Conservation (phyloP, 2,329 filamentous ascomycete species). For the Chrysoporthe deuterocubensis region DNA sequence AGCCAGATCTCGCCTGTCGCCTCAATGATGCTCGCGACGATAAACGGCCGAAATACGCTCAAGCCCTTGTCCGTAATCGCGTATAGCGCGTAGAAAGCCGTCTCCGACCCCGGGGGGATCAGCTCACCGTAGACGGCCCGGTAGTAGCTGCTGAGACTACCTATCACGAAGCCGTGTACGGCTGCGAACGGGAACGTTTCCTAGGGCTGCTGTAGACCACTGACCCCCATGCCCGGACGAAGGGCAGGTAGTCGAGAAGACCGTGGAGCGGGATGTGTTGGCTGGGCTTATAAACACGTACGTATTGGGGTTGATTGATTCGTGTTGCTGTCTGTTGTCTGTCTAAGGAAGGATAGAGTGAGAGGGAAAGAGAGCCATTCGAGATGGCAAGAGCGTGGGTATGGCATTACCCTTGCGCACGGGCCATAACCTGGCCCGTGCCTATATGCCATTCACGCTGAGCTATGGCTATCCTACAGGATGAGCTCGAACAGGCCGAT, state of each 20-base stretch:
- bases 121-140: conserved; percentile 90
- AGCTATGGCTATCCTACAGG: too few species aligned
- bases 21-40: conserved; percentile 93
- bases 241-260: conserved; percentile 82
- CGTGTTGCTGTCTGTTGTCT: too few species aligned
- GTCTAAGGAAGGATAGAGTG: too few species aligned
- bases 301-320: too few species aligned
- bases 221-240: conserved; percentile 72
- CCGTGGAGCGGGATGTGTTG: conserved; percentile 93
- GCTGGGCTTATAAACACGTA: too few species aligned
- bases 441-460: too few species aligned
- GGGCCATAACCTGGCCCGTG: too few species aligned
- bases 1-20: conserved; percentile 77
- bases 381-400: too few species aligned
- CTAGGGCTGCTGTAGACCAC: conserved; percentile 91
- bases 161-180: conserved; percentile 90
- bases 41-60: conserved; percentile 89
- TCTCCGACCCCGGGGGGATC: conserved; percentile 91
- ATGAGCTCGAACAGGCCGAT: conserved; percentile 91
- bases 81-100: conserved; percentile 94
- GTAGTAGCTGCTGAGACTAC: conserved; percentile 91
- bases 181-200: conserved; percentile 94
- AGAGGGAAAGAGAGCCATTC: too few species aligned
- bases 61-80: conserved; percentile 98
- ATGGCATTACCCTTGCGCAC: too few species aligned